These are phyloP conservation scores for Trametes pubescens DNA, from an alignment of 1,284 basidiomycete species.

Conservation along the genomic window DNA sequence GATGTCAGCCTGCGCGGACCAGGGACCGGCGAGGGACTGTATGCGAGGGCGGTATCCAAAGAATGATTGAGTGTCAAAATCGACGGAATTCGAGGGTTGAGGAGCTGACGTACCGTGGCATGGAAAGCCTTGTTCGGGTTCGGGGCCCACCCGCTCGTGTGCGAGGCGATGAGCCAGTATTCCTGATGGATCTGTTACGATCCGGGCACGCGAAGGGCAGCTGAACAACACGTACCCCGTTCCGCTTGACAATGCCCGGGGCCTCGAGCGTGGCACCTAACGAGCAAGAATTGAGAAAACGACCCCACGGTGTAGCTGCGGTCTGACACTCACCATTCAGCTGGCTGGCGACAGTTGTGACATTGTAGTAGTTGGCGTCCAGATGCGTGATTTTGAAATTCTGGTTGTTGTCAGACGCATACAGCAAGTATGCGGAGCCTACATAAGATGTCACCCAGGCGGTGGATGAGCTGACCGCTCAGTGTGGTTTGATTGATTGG, in stretches of 20 bases:
- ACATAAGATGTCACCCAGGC: slow-evolving; percentile 32
- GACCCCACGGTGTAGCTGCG: not conserved
- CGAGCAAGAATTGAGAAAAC: not conserved
- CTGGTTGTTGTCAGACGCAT: slow-evolving; percentile 73
- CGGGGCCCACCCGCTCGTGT: slow-evolving; percentile 66
- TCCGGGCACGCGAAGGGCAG: not conserved
- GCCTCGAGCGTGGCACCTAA: slow-evolving; percentile 66
- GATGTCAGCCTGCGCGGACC: slow-evolving; percentile 66
- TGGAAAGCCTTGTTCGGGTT: slow-evolving; percentile 71
- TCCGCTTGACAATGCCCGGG: slow-evolving; percentile 67
- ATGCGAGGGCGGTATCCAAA: not conserved
- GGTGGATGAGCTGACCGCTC: slow-evolving; percentile 22
- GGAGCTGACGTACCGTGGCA: slow-evolving; percentile 50
- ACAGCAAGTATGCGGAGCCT: slow-evolving; percentile 60
- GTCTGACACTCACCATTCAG: slow-evolving; percentile 49
- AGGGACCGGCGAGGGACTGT: slow-evolving; percentile 62
- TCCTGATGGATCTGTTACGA: slow-evolving; percentile 43
- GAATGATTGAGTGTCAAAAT: no score
- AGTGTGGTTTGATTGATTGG: not conserved
- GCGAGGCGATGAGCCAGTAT: slow-evolving; percentile 68
- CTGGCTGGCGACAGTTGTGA: slow-evolving; percentile 56
- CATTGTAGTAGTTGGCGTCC: slow-evolving; percentile 65
- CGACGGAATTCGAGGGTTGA: not conserved
- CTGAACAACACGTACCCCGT: slow-evolving; percentile 49
- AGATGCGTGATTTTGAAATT: slow-evolving; percentile 71